phyloP scores from a whole-genome alignment of 345 rosid genomes.

The Salix dunnii region DNA sequence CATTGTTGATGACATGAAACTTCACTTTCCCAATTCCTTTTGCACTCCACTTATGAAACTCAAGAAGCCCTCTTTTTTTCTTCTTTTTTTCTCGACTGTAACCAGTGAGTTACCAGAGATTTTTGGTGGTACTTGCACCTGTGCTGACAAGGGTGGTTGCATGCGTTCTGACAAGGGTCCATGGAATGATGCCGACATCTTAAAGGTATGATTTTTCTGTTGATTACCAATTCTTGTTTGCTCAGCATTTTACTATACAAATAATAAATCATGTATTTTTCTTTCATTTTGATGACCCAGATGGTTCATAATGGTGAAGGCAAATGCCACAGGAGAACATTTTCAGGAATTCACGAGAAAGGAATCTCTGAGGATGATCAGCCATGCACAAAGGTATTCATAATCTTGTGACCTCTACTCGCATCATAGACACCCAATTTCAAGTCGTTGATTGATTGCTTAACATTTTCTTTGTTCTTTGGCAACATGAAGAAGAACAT shows the following conservation, averaged over 20 bases:
- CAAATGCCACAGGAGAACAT: conserved; percentile 41
- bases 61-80: background rate
- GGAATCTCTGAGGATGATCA: conserved; percentile 38
- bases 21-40: background rate
- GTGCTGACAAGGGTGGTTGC: conserved; percentile 85
- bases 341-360: conserved; percentile 56
- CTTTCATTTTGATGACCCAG: conserved; percentile 27
- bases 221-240: background rate
- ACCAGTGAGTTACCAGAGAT: conserved; percentile 84
- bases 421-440: background rate
- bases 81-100: conserved; percentile 4
- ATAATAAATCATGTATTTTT: background rate
- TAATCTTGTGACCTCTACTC: background rate
- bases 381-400: conserved; percentile 27
- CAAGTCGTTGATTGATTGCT: background rate
- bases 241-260: background rate
- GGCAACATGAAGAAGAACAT: conserved; percentile 21
- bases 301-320: conserved; percentile 70
- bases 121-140: conserved; percentile 83
- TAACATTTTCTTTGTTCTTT: background rate
- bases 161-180: conserved; percentile 97
- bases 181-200: conserved; percentile 74
- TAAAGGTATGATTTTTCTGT: conserved; percentile 42
- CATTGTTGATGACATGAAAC: background rate
- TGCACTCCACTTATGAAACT: background rate